Conservation (phyloP, 345 rosid species). For the Eucalyptus cloeziana region DNA sequence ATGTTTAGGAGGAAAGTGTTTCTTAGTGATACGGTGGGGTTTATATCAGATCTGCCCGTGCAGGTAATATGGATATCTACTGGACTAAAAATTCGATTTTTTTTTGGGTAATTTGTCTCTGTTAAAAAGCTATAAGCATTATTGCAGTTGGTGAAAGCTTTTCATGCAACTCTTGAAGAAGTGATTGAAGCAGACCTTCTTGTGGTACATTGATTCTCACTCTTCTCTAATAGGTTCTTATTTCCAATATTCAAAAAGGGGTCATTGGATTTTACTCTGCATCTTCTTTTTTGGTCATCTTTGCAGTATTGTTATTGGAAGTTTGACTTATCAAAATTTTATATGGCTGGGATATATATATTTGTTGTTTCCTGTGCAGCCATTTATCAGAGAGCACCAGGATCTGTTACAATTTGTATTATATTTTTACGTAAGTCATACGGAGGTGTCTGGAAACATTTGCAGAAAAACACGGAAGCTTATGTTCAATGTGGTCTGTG, state of each 20-base stretch:
- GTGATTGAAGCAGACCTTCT: slow-evolving; percentile 91
- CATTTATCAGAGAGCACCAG: neutral
- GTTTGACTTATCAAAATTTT: neutral
- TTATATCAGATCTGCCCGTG: slow-evolving; percentile 85
- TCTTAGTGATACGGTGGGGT: slow-evolving; percentile 91
- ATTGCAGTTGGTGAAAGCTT: slow-evolving; percentile 76
- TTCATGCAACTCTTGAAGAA: slow-evolving; percentile 91
- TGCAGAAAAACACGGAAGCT: neutral
- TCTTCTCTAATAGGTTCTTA: neutral
- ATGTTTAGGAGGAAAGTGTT: slow-evolving; percentile 69
- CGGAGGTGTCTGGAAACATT: neutral
- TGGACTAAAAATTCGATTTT: neutral
- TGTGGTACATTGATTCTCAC: slow-evolving; percentile 36
- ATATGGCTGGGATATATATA: neutral
- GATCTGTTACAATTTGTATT: neutral
- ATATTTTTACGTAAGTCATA: neutral
- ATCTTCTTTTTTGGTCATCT: neutral
- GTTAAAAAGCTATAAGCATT: neutral
- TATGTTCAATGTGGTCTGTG: neutral
- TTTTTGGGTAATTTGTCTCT: neutral
- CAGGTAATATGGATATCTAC: slow-evolving; percentile 35
- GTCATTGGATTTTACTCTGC: neutral
- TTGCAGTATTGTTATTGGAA: neutral
- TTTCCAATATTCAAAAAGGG: neutral
- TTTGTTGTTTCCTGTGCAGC: neutral